phyloP scores from a whole-genome alignment of 169 alveolate genomes.

The Condylostoma magnum region DNA sequence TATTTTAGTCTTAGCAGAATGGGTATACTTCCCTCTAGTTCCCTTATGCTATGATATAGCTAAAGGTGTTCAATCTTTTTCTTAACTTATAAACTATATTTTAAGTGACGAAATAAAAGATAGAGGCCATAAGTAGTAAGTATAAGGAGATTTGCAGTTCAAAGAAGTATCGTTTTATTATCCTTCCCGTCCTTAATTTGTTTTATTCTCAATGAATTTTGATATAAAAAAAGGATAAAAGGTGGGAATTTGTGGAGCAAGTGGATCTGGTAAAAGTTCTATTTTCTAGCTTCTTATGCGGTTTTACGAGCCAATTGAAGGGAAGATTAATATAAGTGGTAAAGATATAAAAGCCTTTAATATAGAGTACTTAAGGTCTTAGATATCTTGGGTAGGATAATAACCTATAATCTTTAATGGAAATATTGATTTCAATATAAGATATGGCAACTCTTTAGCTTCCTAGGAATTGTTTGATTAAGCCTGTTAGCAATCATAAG shows the following conservation, averaged over 20 bases:
- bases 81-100: no score
- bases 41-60: no score
- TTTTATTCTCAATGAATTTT: constrained; percentile 37
- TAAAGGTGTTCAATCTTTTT: no score
- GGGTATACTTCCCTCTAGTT: no score
- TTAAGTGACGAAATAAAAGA: neutral
- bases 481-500: neutral
- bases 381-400: constrained; percentile 64
- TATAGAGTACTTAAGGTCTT: constrained; percentile 43
- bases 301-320: constrained; percentile 83
- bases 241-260: constrained; percentile 90
- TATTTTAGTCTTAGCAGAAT: no score
- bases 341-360: constrained; percentile 35
- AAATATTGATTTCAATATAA: constrained; percentile 55
- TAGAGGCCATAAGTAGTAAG: neutral
- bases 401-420: constrained; percentile 58
- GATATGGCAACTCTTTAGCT: constrained; percentile 34
- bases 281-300: constrained; percentile 90
- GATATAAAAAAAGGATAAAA: constrained; percentile 83
- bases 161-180: neutral
- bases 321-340: constrained; percentile 58
- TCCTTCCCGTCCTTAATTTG: neutral
- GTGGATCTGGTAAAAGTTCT: constrained; percentile 97
- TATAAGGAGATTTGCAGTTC: neutral
- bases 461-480: neutral